Evolutionary conservation across 1,284 basidiomycete species (phyloP).

Genomic region (Ceratobasidium sp.): DNA sequence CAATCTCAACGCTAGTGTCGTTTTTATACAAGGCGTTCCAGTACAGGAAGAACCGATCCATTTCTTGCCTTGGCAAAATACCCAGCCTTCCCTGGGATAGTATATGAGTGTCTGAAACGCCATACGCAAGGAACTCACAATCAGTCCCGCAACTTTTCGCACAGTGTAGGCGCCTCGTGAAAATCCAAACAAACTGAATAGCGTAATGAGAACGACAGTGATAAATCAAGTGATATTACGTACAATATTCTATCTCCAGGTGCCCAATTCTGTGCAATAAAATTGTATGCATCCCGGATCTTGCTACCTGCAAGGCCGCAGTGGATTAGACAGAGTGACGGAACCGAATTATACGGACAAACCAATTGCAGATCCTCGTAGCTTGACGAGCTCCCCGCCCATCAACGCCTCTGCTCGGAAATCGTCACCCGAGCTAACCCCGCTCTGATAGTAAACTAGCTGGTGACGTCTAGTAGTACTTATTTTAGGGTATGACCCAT

Average conservation of each 20-base stretch:
- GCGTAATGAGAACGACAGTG: background rate
- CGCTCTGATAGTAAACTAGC: slow-evolving; percentile 47
- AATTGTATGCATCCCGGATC: slow-evolving; percentile 48
- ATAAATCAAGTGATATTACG: background rate
- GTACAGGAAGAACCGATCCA: slow-evolving; percentile 45
- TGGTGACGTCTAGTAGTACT: slow-evolving; percentile 6
- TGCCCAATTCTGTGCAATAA: slow-evolving; percentile 47
- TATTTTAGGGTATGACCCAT: background rate
- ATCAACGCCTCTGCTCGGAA: slow-evolving; percentile 4
- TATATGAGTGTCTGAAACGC: background rate
- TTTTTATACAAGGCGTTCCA: slow-evolving; percentile 25
- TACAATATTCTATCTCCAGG: slow-evolving; percentile 36
- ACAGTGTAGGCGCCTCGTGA: slow-evolving; percentile 48
- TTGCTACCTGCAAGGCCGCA: slow-evolving; percentile 34
- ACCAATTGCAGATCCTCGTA: slow-evolving; percentile 21
- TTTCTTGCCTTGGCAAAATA: slow-evolving; percentile 34
- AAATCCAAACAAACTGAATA: slow-evolving; percentile 40
- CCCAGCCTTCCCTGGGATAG: slow-evolving; percentile 8
- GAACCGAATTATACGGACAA: background rate
- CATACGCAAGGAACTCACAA: slow-evolving; percentile 15
- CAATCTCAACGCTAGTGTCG: background rate
- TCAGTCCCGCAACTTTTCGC: slow-evolving; percentile 45
- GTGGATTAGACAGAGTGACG: background rate
- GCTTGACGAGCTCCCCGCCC: background rate
- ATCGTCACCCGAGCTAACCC: slow-evolving; percentile 36